Evolutionary conservation across 1,284 basidiomycete species (phyloP).

Genomic region (Pseudozyma sp.): DNA sequence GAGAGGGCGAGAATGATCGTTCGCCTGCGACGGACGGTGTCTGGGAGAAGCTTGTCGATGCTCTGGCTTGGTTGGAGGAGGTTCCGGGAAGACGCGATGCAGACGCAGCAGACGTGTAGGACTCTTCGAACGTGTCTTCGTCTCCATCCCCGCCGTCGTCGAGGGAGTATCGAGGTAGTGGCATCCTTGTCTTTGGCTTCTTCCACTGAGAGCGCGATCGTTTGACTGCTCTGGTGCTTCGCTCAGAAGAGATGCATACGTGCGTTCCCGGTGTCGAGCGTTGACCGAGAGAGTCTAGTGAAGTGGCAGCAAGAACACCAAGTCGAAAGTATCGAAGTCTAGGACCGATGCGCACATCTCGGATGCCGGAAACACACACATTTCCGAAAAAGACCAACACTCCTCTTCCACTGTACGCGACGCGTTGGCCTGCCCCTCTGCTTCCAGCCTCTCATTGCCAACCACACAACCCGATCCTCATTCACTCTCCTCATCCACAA

Average conservation of each 20-base stretch:
- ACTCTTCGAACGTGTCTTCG: constrained; percentile 29
- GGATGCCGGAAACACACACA: constrained; percentile 21
- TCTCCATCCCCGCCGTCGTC: constrained; percentile 38
- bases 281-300: too few relatives aligned
- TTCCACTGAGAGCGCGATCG: not conserved
- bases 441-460: not conserved
- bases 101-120: constrained; percentile 23
- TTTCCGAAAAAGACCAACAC: constrained; percentile 28
- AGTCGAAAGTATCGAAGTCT: not conserved
- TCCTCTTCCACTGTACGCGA: constrained; percentile 35
- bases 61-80: not conserved
- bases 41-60: constrained; percentile 1
- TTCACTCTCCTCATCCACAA: too few relatives aligned
- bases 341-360: constrained; percentile 12
- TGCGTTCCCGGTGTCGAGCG: too few relatives aligned
- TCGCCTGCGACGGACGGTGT: constrained; percentile 4
- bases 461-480: not conserved
- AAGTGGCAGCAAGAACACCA: too few relatives aligned
- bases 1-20: constrained; percentile 9
- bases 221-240: too few relatives aligned
- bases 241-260: too few relatives aligned
- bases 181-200: constrained; percentile 12
- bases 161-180: constrained; percentile 37
- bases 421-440: constrained; percentile 17
- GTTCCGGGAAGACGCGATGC: constrained; percentile 16